Percentiles rank a stretch among this genome's conserved stretches.
Conservation (phyloP, 2,329 filamentous ascomycete genomes). For the Saccharata proteae region DNA sequence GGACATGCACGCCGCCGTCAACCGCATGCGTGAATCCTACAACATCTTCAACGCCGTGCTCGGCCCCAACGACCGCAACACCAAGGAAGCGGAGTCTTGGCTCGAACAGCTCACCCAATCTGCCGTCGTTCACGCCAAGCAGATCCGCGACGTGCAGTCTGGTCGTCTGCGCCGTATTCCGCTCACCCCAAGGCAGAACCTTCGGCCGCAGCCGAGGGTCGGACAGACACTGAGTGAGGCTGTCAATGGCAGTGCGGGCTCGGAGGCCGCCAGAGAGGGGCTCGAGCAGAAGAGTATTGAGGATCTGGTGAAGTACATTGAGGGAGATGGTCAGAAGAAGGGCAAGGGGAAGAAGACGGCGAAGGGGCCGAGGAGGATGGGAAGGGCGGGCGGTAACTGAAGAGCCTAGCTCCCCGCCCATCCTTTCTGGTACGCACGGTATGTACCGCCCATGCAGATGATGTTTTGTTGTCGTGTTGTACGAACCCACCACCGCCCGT, state of each 20-base stretch:
- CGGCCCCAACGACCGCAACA: conserved; percentile 87
- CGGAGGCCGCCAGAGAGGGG: conserved; percentile 17
- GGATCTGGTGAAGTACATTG: conserved; percentile 88
- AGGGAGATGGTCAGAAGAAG: conserved; percentile 40
- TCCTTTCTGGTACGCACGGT: too few species aligned
- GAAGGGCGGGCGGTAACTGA: conserved; percentile 8
- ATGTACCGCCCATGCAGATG: too few species aligned
- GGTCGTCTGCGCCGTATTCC: conserved; percentile 60
- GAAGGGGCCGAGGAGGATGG: conserved; percentile 6
- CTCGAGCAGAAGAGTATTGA: conserved; percentile 63
- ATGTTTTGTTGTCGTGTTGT: too few species aligned
- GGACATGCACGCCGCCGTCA: conserved; percentile 82
- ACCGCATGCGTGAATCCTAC: conserved; percentile 90
- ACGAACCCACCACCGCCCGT: too few species aligned
- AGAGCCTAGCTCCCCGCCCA: too few species aligned
- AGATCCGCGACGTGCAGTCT: conserved; percentile 72
- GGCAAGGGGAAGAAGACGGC: conserved; percentile 8
- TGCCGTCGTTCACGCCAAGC: conserved; percentile 86
- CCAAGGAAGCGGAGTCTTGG: conserved; percentile 95
- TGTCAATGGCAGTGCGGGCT: conserved; percentile 24
- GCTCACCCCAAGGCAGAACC: conserved; percentile 49
- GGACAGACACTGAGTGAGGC: conserved; percentile 43
- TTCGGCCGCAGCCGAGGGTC: conserved; percentile 51
- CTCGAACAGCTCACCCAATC: conserved; percentile 92
- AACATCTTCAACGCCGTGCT: conserved; percentile 86